Evolutionary conservation across 352 stramenopile species (phyloP).

Genomic region (Blastocystis sp.): DNA sequence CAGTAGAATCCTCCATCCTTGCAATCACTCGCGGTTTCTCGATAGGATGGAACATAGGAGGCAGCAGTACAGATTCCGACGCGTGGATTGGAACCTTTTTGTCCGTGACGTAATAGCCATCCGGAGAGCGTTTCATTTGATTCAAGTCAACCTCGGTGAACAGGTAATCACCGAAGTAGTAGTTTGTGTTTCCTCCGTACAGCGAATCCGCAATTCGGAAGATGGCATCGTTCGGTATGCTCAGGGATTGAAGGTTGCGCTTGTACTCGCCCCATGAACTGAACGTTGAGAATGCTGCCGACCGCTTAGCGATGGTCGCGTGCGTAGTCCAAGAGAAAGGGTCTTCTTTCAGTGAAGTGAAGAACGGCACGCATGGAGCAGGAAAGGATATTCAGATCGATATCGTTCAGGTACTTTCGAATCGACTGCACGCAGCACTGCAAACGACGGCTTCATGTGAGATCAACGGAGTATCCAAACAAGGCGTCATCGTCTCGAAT

Average conservation of each 20-base stretch:
- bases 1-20: neutral
- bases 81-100: constrained; percentile 2
- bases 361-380: neutral
- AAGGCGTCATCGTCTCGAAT: constrained; percentile 10
- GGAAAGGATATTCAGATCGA: constrained; percentile 6
- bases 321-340: neutral
- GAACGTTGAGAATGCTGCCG: neutral
- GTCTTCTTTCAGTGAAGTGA: constrained; percentile 21
- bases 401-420: constrained; percentile 1
- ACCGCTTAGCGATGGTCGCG: constrained; percentile 16
- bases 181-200: neutral
- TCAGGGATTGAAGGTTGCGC: neutral
- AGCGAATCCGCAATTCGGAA: neutral
- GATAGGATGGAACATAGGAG: constrained; percentile 5
- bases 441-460: constrained; percentile 1
- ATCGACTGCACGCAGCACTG: constrained; percentile 20
- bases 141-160: constrained; percentile 20
- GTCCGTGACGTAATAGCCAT: constrained; percentile 12
- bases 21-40: neutral
- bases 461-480: neutral
- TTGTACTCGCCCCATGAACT: neutral
- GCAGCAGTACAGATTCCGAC: neutral
- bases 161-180: constrained; percentile 4
- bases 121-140: neutral
- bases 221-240: neutral